Evolutionary conservation across 2,329 filamentous ascomycete genomes (phyloP), one percentile per base, ranked within the genome.

Genomic region (Tolypocladium endophyticum): DNA sequence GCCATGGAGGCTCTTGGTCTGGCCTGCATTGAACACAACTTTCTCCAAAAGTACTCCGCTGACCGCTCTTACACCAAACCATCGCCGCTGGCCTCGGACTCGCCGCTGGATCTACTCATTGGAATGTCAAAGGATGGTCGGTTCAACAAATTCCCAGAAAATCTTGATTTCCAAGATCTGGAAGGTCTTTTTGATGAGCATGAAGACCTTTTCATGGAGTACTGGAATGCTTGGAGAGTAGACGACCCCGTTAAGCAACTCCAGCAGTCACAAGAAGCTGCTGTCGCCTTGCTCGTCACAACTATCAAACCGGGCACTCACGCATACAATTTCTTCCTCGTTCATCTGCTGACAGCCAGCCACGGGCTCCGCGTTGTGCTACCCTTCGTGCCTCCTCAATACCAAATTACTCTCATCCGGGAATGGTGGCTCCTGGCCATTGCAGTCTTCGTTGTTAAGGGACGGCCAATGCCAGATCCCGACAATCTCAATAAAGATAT

Each of bases 351-450:
- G 38, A 95, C 90, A 0, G 88, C 89, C 25, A 92, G 88, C 61
- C 92, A 99, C 70, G 93, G 94, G 0, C 83, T 96, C 16, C 84
- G 94, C n/a, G 84, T 96, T 30, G 74, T 99, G 6, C 77, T 99
- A 3, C 90, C 94, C 0, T 73, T 90, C 41, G 76, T 97, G 14
- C 91, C 92, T 0, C 73, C 80, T 18, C 83, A 85, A 67, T 87
- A 87, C 66, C 93, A 96, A 65, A 72, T 91, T 54, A 77, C 77
- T 28, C 76, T 99, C 5, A 79, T 97, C 11, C 81, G 89, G 45
- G 87, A 96, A 71, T 97, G 94, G 92, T 96, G 91, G 89, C 76
- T 99, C 6, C 82, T 96, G 50, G 85, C 88, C 0, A 72, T 97
- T 50, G 83, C 86, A 0, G 82, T 92, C 14, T 97, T 94, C 70